Conservation (phyloP, 768 basidiomycete genomes). For the Tephrocybe sp. region DNA sequence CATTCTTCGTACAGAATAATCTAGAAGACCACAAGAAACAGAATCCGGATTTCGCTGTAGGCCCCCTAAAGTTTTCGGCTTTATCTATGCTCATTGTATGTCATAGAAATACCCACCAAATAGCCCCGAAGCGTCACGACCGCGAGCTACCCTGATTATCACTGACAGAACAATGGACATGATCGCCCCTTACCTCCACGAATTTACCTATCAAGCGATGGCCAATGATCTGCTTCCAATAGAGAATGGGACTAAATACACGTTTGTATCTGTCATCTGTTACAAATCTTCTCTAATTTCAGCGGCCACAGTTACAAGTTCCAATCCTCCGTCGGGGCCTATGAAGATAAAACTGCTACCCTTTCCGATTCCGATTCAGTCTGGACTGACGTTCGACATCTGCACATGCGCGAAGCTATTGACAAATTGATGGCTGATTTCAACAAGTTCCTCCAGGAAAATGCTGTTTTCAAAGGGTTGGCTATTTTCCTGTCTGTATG, state of each 20-base stretch:
- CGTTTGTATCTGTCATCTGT: constrained; percentile 46
- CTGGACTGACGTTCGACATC: constrained; percentile 91
- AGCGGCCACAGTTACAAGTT: constrained; percentile 77
- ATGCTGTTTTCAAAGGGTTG: constrained; percentile 91
- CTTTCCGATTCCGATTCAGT: constrained; percentile 87
- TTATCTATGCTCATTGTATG: constrained; percentile 2
- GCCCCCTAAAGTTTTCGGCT: constrained; percentile 24
- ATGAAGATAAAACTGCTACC: constrained; percentile 84
- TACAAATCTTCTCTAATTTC: neutral
- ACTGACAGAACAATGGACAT: constrained; percentile 98
- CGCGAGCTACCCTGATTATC: constrained; percentile 80
- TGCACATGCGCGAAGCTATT: constrained; percentile 99
- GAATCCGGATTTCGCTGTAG: constrained; percentile 86
- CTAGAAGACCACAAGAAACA: constrained; percentile 85
- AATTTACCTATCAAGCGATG: constrained; percentile 99
- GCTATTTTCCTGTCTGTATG: constrained; percentile 18
- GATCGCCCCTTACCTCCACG: constrained; percentile 86
- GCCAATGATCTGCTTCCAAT: constrained; percentile 91
- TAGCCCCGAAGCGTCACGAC: constrained; percentile 50
- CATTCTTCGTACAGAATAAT: constrained; percentile 78
- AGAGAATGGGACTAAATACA: constrained; percentile 81
- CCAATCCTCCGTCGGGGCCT: constrained; percentile 80
- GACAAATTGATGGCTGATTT: constrained; percentile 97
- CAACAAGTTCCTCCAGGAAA: constrained; percentile 89
- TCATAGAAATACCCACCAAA: constrained; percentile 41